Evolutionary conservation across 179 eudicot genomes (phyloP), one percentile per base, ranked within the genome.

Genomic region (Vitellaria paradoxa): DNA sequence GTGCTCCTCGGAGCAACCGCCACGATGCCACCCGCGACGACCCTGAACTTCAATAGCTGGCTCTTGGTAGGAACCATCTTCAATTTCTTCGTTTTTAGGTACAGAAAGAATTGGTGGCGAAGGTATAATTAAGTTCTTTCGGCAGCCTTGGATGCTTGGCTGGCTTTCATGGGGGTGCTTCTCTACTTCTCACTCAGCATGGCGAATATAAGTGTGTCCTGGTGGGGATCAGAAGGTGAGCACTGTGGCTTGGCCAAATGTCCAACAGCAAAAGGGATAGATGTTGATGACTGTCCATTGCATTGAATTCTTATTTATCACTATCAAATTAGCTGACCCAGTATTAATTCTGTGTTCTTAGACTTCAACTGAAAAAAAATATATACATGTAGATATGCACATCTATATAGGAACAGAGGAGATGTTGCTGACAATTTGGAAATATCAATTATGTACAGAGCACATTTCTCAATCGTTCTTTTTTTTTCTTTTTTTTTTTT

Each of bases 151-250:
- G 97, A 90, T 75, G 93, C 91, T 0, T 93, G 95, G 6, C 78
- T 92, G 70, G 97, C 97, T 5, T 92, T 91, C 82, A 92, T 91
- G 93, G 91, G 85, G 12, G 93, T 91, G 81, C 40, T 84, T 11
- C 57, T 92, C 46, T 88, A 89, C 77, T 83, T 92, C 56, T 66
- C 88, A 0, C 84, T 92, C 11, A 67, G 85, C 30, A 86, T 76
- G 89, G 85, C 76, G 80, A 65, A 74, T 13, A 71, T 53, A 26
- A 62, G 78, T 9, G 4, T 93, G 40, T 9, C 50, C 0, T 93
- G 97, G 95, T 93, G 97, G 98, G 98, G 91, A 8, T 61, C 88
- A 0, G 78, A 66, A 0, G 91, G 91, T 6, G 98, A 93, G 74
- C 89, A 89, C 45, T 93, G 97, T 77, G 79, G 61, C 4, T 77